Evolutionary conservation across 441 rosid species (phyloP), one percentile per base, ranked within the genome.

Genomic region (Brassica hybrid): DNA sequence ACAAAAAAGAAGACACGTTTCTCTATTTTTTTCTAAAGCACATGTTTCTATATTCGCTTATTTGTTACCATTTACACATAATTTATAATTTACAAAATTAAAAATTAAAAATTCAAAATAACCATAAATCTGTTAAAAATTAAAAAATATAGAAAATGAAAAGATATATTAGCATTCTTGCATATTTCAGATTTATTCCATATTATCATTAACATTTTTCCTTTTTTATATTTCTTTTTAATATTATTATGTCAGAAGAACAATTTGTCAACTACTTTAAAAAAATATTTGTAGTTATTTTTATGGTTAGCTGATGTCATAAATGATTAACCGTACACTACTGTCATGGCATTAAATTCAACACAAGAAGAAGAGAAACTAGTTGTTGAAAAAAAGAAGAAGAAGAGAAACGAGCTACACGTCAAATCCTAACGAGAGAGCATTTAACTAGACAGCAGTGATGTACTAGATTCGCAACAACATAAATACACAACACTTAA

Each of bases 381-480:
- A 27, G 32, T 27, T 27, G 32, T 27, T 27, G 6, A 27, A 27
- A 34, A 7, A 34, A 52, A 23, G 11, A 52, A 34, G 8, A 16
- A 11, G 10, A 13, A 58, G 1, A 12, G n/a, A 63, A 9, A 48
- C 17, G 16, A 67, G 38, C 59, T 32, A 34, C 48, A 66, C 54
- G 73, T 32, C 67, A 8, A 58, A 58, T 66, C 43, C 34, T 58
- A 74, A 57, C 45, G 30, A 48, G 48, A 60, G 19, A 8, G 75
- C 82, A 79, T 67, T 73, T 27, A 79, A 78, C 17, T 68, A 67
- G 75, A 62, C 74, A 73, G 71, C 72, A 69, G 75, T 69, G 56
- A 73, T 60, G 82, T 79, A 74, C 67, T 73, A 73, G 75, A 79
- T 68, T 62, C 74, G 62, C 78, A 73, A 73, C 67, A 73, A 68